Percentiles rank a stretch among this genome's conserved stretches.
These are phyloP conservation scores for Sinapis alba DNA, from an alignment of 441 rosid species.

Conservation along the genomic window DNA sequence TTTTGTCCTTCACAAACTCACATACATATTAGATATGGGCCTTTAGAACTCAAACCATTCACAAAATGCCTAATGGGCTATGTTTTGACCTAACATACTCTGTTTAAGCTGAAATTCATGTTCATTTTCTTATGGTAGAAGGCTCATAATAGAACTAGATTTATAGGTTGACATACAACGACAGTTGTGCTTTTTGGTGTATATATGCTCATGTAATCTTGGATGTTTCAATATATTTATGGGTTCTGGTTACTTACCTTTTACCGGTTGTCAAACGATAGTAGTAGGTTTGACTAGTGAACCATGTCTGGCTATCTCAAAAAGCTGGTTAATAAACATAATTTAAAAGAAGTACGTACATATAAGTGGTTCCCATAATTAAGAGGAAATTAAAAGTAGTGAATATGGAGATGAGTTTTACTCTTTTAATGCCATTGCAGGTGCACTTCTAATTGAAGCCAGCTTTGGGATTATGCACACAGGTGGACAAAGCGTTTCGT, in stretches of 20 bases:
- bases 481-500: constrained; percentile 35
- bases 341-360: constrained; percentile 1
- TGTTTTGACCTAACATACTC: neutral
- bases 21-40: constrained; percentile 1
- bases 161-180: neutral
- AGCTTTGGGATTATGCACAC: neutral
- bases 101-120: neutral
- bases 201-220: constrained; percentile 6
- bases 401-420: constrained; percentile 13
- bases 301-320: constrained; percentile 32
- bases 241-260: neutral
- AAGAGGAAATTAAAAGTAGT: constrained; percentile 7
- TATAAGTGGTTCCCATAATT: neutral
- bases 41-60: constrained; percentile 1
- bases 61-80: constrained; percentile 1
- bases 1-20: neutral
- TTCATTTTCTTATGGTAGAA: neutral
- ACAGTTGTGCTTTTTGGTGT: neutral
- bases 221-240: neutral
- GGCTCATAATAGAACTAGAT: no score
- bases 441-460: constrained; percentile 26
- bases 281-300: constrained; percentile 37
- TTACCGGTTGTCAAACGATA: constrained; percentile 8
- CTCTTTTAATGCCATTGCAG: neutral
- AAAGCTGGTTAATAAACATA: constrained; percentile 38